Evolutionary conservation across 2,329 filamentous ascomycete genomes (phyloP), one percentile per base, ranked within the genome.

Genomic region (Aspergillus sp.): DNA sequence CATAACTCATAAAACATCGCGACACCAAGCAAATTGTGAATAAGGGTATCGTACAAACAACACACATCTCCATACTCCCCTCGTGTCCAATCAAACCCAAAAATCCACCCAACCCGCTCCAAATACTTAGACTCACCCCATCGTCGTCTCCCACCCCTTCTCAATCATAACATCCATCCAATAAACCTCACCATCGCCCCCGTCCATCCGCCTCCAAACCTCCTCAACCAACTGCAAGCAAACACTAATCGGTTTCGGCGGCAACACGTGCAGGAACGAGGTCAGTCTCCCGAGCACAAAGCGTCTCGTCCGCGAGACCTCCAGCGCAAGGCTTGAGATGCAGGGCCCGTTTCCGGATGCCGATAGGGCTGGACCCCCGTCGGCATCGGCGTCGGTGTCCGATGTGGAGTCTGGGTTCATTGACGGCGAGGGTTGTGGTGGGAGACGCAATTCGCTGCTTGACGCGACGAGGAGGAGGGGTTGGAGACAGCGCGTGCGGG

Each of bases 151-250:
- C 82, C 82, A 85, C 8, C 82, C 80, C 61, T 82, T 84, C 69
- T 85, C 82, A 65, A 84, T 81, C 80, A 85, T 83, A 6, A 86
- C 79, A 68, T 85, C 83, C 66, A 85, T 79, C 84, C 84, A 86
- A 69, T 84, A 85, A 4, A 79, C 76, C 30, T 81, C 76, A 7
- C 59, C 15, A 15, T 78, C 74, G 0, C 81, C 82, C 2, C 76
- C 75, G 69, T 86, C 84, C 67, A 84, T 77, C 57, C 80, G 74
- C 50, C 75, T 73, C 84, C 84, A 86, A 0, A 83, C 82, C 70
- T 85, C 83, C 59, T 80, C 78, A 38, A 86, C 80, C 11, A 86
- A 72, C 45, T 80, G 75, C 15, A 85, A 71, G 68, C 83, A 82
- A 30, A 81, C 79, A 61, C 78, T 70, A 50, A 85, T 77, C 19